These are phyloP conservation scores for Ustilago xerochloae DNA, from an alignment of 1,284 basidiomycete species.

Conservation along the genomic window DNA sequence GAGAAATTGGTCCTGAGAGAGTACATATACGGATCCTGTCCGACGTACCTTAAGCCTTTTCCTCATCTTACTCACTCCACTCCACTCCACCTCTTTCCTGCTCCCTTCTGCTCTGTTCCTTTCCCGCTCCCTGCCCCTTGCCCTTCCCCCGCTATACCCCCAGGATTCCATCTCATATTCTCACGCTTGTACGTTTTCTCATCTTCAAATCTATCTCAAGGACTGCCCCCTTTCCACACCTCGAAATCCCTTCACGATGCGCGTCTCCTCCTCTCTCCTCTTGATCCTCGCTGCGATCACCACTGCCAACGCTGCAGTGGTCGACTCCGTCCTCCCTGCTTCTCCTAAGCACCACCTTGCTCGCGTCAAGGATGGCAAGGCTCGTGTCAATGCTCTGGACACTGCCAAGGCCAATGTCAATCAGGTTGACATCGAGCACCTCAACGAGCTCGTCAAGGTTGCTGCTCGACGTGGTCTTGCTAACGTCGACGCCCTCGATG, in stretches of 20 bases:
- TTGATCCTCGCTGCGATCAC: slow-evolving; percentile 34
- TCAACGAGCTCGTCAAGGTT: slow-evolving; percentile 14
- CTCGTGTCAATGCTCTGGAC: slow-evolving; percentile 18
- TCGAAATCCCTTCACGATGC: slow-evolving; percentile 17
- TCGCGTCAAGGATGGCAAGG: slow-evolving; percentile 19
- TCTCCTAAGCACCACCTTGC: slow-evolving; percentile 17
- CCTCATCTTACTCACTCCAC: slow-evolving; percentile 16
- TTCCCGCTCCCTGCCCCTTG: not conserved
- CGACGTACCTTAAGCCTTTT: not conserved
- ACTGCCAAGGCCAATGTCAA: slow-evolving; percentile 10
- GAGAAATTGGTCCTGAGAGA: not conserved
- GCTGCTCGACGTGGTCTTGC: slow-evolving; percentile 10
- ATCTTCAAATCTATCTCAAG: not conserved
- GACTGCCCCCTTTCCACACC: not conserved
- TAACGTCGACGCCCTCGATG: slow-evolving; percentile 1
- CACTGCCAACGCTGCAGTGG: slow-evolving; percentile 20
- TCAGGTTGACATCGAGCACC: slow-evolving; percentile 12
- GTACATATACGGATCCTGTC: slow-evolving; percentile 16
- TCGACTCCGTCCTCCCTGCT: slow-evolving; percentile 10
- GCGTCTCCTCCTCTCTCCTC: slow-evolving; percentile 29
- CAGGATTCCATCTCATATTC: not conserved
- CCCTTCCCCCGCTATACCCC: not conserved
- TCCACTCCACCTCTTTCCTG: slow-evolving; percentile 22
- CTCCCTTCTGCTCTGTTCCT: slow-evolving; percentile 1
- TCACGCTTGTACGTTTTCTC: not conserved